Base-by-base conservation (phyloP, 495 filamentous ascomycete species). In the Penicillium macrosclerotiorum region DNA sequence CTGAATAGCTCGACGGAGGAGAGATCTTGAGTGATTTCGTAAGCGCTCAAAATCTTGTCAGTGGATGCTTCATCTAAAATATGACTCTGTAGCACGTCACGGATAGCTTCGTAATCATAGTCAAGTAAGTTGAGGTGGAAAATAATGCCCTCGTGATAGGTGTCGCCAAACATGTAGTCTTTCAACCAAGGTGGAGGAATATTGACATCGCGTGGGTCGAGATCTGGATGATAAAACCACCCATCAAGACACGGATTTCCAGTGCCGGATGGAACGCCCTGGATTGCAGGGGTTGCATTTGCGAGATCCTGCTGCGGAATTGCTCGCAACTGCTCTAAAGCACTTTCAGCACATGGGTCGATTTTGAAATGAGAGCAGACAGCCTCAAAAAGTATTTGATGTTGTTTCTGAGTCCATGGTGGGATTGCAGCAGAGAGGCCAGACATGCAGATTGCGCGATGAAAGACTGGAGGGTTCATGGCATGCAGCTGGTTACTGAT, bases 401-500 rank as follows among this genome's bases (percentile, higher is more conserved):
- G 63, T 18, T 61, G 50, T 8, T 50, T 16, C 42, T 63, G 51
- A 1, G 37, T 56, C 60, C 60, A 63, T 0, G 60, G 20, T 2
- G 60, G 59, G 25, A 63, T 63, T 3, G 54, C 24, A 2, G 47
- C 34, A 4, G 54, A 51, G 0, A 57, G 20, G 4, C 63, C 59
- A 18, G 63, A 65, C 59, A 65, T 63, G 31, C 59, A 61, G 11
- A 63, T 45, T 1, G 59, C 59, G 6, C 57, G 59, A 31, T 55
- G 49, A 30, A 65, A 65, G 4, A 35, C 12, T 0, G 62, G 45
- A 9, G 59, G 62, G 0, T 40, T 17, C 4, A 47, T 47, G 1
- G 57, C 44, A 4, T 34, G 47, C 18, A 88, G 63, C 12, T 87
- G 84, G 45, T 86, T 68, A 19, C 73, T 74, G 3, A 88, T 79